Base-by-base conservation (phyloP, 2,329 filamentous ascomycete species). In the Colletotrichum limetticola region DNA sequence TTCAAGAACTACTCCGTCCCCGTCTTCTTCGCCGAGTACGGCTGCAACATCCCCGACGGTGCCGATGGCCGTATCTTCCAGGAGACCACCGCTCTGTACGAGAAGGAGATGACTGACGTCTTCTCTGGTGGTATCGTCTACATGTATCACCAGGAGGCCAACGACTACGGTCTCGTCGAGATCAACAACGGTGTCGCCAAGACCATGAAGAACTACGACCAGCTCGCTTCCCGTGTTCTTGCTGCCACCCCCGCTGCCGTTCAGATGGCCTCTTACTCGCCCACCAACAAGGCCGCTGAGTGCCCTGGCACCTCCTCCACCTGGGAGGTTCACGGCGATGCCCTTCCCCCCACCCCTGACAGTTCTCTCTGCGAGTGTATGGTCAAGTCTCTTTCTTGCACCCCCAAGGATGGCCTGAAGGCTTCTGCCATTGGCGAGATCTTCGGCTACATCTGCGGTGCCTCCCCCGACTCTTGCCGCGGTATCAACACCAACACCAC, bases 101-200 rank as follows among this genome's bases (percentile, higher is more conserved):
- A 92, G 66, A 81, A 87, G 72, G 81, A 95, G 74, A 99, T 99
- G 97, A 93, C 91, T 32, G 83, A 84, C 11, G 94, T 98, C 80
- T 97, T 97, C 91, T 97, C 94, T 69, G 97, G 97, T 78, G 97
- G 96, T 85, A 98, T 99, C 77, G 95, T 98, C 82, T 99, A 98
- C 90, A 97, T 98, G 95, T 99, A 97, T 88, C 96, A 95, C 86
- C 89, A 98, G 86, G 95, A 98, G 83, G 85, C 80, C 64, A 98
- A 98, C 86, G 87, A 98, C 82, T 99, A 94, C 80, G 97, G 93
- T 84, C 89, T 98, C 57, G 92, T 95, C 74, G 83, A 88, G 72
- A 82, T 94, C 74, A 75, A 37, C 75, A 81, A 89, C 78, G 85
- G 86, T 79, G 85, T 85, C 56, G 93, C 93, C 75, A 88, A 84